Percentiles rank a stretch among this genome's conserved stretches.
These are phyloP conservation scores for Hemerocallis citrina DNA, from an alignment of 106 monocot genomes.

Conservation along the genomic window DNA sequence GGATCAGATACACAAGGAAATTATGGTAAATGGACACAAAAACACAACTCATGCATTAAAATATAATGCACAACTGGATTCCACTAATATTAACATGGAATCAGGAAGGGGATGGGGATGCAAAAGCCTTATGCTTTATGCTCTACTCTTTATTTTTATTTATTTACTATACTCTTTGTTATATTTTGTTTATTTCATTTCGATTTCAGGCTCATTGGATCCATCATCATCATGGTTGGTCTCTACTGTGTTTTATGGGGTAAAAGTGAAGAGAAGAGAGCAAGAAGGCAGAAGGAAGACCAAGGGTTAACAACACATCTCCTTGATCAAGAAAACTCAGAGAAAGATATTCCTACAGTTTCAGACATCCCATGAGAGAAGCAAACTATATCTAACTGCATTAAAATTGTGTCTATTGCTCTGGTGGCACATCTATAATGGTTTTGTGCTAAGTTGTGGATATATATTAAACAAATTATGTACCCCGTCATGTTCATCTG, in stretches of 20 bases:
- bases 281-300: constrained; percentile 3
- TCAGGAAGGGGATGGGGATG: not conserved
- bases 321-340: constrained; percentile 28
- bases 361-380: constrained; percentile 27
- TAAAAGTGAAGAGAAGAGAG: constrained; percentile 60
- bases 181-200: not conserved
- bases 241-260: constrained; percentile 88
- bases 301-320: constrained; percentile 34
- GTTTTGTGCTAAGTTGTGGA: constrained; percentile 1
- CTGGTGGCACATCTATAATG: not conserved
- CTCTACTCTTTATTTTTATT: no score
- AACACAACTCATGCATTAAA: not conserved
- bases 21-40: not conserved
- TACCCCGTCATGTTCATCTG: not conserved
- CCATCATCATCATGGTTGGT: constrained; percentile 61
- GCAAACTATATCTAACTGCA: not conserved
- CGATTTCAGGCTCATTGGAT: constrained; percentile 58
- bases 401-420: not conserved
- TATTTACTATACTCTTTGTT: not conserved
- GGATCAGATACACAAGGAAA: not conserved
- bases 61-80: no score
- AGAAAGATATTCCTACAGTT: constrained; percentile 15
- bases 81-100: no score
- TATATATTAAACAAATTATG: not conserved
- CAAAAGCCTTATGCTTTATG: not conserved